phyloP scores from a whole-genome alignment of 139 green algal species.

The Nannochloris sp. region DNA sequence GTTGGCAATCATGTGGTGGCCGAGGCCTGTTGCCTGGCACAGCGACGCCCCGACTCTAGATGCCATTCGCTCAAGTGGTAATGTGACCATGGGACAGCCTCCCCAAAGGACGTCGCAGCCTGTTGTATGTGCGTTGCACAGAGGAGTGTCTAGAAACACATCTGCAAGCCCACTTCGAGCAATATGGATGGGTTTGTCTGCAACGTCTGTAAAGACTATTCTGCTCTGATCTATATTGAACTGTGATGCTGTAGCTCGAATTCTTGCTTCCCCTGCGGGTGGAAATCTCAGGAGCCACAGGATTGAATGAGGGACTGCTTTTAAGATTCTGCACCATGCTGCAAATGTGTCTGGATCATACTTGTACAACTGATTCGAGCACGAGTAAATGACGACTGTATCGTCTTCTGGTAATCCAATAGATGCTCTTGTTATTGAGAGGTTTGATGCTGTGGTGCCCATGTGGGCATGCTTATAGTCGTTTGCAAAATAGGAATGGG shows the following conservation, averaged over 20 bases:
- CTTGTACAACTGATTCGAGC: conserved; percentile 91
- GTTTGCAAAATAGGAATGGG: conserved; percentile 91
- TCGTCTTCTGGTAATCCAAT: conserved; percentile 66
- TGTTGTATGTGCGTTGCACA: conserved; percentile 89
- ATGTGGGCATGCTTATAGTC: conserved; percentile 70
- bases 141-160: conserved; percentile 85
- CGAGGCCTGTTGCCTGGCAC: conserved; percentile 59
- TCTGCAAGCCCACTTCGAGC: conserved; percentile 66
- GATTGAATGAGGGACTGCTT: conserved; percentile 55
- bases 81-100: conserved; percentile 78
- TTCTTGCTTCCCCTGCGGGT: conserved; percentile 57
- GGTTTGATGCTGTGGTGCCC: conserved; percentile 38
- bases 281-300: conserved; percentile 90
- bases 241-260: conserved; percentile 23
- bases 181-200: conserved; percentile 76
- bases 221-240: conserved; percentile 50
- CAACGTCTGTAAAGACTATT: conserved; percentile 90
- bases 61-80: conserved; percentile 80
- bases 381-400: conserved; percentile 66
- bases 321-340: conserved; percentile 72
- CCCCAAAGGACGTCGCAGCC: conserved; percentile 87
- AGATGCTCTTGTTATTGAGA: conserved; percentile 17
- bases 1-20: conserved; percentile 60
- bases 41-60: conserved; percentile 71
- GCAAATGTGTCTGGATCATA: conserved; percentile 75